Percentiles rank a stretch among this genome's conserved stretches.
Evolutionary conservation across 106 monocot species (phyloP).

Genomic region (Dactylorhiza incarnata): DNA sequence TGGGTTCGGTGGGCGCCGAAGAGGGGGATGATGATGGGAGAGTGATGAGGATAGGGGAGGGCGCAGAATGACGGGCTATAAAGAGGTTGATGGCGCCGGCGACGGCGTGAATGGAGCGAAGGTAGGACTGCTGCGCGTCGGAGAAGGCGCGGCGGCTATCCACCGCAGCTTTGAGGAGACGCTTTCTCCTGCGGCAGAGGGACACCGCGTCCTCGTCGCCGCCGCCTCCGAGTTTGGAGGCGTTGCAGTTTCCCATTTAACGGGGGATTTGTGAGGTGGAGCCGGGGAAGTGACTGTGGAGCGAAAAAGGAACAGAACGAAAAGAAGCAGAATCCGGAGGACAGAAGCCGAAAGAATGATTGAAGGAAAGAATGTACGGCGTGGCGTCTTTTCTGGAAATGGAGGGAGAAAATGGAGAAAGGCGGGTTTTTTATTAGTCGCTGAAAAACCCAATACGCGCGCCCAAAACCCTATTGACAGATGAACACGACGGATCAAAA

Average conservation of each 20-base stretch:
- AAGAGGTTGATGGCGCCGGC: conserved; percentile 63
- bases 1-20: conserved; percentile 16
- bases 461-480: too few relatives aligned
- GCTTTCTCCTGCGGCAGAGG: conserved; percentile 70
- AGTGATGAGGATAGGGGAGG: conserved; percentile 47
- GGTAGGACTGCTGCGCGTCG: conserved; percentile 50
- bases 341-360: not conserved
- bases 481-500: too few relatives aligned
- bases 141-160: conserved; percentile 60
- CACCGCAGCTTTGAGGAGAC: conserved; percentile 75
- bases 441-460: too few relatives aligned
- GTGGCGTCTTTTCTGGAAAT: too few relatives aligned
- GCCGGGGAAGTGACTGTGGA: not conserved
- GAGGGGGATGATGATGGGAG: conserved; percentile 29
- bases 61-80: conserved; percentile 65
- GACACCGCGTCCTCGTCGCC: conserved; percentile 60
- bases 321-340: not conserved
- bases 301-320: not conserved
- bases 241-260: conserved; percentile 81
- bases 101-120: conserved; percentile 55
- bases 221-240: conserved; percentile 44
- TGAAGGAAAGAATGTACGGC: too few relatives aligned
- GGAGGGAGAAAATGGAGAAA: too few relatives aligned
- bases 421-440: too few relatives aligned
- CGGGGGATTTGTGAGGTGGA: not conserved